Conservation (phyloP, 305 asterid genomes). For the Petunia hybrid region DNA sequence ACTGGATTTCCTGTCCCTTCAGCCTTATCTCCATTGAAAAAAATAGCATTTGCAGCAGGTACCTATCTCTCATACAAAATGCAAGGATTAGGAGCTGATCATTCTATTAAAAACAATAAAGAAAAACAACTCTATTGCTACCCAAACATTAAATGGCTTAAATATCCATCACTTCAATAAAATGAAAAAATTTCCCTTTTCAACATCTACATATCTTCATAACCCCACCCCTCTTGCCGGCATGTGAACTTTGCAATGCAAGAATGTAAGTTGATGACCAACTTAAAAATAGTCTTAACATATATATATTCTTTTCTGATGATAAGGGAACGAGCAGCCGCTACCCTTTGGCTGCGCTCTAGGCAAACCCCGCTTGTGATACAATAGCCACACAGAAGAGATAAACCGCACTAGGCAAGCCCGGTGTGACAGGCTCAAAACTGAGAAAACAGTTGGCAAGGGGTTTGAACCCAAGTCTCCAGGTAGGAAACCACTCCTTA, state of each 20-base stretch:
- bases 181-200: background rate
- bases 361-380: too few species aligned
- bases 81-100: background rate
- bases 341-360: too few species aligned
- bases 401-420: too few species aligned
- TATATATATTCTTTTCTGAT: too few species aligned
- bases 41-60: slow-evolving; percentile 86
- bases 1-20: slow-evolving; percentile 81
- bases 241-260: background rate
- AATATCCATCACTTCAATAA: background rate
- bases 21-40: slow-evolving; percentile 86
- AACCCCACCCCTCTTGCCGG: background rate
- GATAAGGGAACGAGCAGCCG: too few species aligned
- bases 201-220: background rate
- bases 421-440: too few species aligned
- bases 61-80: slow-evolving; percentile 52
- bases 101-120: background rate
- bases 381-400: too few species aligned
- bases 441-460: too few species aligned
- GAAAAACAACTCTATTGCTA: slow-evolving; percentile 26
- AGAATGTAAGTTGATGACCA: background rate
- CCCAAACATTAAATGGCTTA: background rate
- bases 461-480: too few species aligned
- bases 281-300: background rate
- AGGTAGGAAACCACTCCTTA: too few species aligned